Conservation (phyloP, 2,329 filamentous ascomycete genomes). For the Ophiostoma sp. region DNA sequence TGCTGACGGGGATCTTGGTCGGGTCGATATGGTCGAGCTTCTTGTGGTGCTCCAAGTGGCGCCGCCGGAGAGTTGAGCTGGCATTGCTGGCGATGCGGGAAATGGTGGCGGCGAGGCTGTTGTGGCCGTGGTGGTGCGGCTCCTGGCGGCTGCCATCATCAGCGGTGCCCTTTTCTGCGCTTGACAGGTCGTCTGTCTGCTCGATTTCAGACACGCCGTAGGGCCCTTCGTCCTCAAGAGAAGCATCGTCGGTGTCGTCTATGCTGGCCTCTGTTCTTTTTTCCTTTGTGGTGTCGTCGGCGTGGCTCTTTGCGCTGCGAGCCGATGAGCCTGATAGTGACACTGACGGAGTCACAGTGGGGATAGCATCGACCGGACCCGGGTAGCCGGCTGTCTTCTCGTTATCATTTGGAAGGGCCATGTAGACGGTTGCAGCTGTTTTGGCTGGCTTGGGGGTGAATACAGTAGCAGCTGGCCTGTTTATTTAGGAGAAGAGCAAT, state of each 20-base stretch:
- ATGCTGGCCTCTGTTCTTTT: background rate
- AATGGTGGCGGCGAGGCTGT: constrained; percentile 17
- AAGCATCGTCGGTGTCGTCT: constrained; percentile 1
- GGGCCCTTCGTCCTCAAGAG: background rate
- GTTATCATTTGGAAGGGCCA: background rate
- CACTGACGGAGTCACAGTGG: background rate
- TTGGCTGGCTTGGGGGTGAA: no score
- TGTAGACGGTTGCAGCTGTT: no score
- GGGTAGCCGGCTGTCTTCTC: background rate
- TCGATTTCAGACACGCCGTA: background rate
- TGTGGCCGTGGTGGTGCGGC: background rate
- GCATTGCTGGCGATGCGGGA: constrained; percentile 25
- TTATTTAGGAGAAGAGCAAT: no score
- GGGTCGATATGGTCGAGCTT: constrained; percentile 7
- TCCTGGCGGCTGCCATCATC: constrained; percentile 5
- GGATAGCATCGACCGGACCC: background rate
- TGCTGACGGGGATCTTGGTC: constrained; percentile 39
- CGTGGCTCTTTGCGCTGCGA: background rate
- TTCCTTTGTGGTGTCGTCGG: background rate
- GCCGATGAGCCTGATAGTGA: background rate
- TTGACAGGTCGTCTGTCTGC: background rate
- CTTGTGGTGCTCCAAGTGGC: background rate
- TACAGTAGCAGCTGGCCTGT: no score
- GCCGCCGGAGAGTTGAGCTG: constrained; percentile 18
- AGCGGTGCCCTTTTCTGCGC: constrained; percentile 9